These are phyloP conservation scores for Nicotiana obtusifolia DNA, from an alignment of 257 asterid genomes.

Conservation along the genomic window DNA sequence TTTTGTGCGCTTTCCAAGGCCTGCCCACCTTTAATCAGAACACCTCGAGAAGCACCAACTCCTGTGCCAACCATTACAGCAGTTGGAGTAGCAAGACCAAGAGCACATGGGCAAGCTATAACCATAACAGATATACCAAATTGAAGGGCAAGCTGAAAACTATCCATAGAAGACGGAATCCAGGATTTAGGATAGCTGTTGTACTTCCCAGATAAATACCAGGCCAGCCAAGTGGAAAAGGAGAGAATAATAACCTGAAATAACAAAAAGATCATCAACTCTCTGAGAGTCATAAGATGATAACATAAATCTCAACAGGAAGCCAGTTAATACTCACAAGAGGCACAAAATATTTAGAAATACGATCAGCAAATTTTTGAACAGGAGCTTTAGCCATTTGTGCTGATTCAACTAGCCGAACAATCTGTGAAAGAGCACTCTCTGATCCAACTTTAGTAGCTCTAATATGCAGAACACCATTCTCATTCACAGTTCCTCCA, in stretches of 20 bases:
- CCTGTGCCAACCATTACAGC: slow-evolving; percentile 50
- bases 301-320: neutral
- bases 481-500: slow-evolving; percentile 69
- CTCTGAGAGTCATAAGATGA: neutral
- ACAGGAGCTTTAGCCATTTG: slow-evolving; percentile 65
- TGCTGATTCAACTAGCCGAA: slow-evolving; percentile 48
- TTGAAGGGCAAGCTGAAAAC: slow-evolving; percentile 36
- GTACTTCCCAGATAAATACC: slow-evolving; percentile 32
- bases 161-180: slow-evolving; percentile 37
- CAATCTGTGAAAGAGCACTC: slow-evolving; percentile 63
- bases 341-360: slow-evolving; percentile 44
- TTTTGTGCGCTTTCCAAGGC: slow-evolving; percentile 35
- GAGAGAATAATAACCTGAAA: slow-evolving; percentile 35
- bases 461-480: slow-evolving; percentile 53
- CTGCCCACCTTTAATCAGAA: slow-evolving; percentile 32
- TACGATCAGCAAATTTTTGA: slow-evolving; percentile 47
- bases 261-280: neutral
- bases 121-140: slow-evolving; percentile 45
- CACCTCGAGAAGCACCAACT: slow-evolving; percentile 38
- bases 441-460: slow-evolving; percentile 68
- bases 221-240: slow-evolving; percentile 33
- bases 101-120: slow-evolving; percentile 52
- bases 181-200: slow-evolving; percentile 29
- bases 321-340: slow-evolving; percentile 26
- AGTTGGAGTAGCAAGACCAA: slow-evolving; percentile 49